Base-by-base conservation (phyloP, 352 stramenopile genomes). In the Aphanomyces invadans region DNA sequence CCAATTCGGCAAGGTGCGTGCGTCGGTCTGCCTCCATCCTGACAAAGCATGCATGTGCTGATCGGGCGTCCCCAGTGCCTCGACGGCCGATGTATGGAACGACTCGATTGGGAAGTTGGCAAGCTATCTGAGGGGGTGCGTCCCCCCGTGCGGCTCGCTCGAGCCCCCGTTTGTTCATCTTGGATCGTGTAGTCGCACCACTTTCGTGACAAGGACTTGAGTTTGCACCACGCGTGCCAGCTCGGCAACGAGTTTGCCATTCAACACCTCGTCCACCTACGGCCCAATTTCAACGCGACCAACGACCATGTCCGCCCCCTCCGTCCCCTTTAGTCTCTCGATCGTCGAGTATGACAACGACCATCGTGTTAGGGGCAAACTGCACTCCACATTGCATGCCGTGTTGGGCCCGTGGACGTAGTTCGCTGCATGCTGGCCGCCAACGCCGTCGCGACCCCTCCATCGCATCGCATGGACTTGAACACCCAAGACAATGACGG, bases 1-100 rank as follows among this genome's bases (percentile, higher is more conserved):
- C 57, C 51, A 65, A 65, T 65, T 51, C 42, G 57, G 57, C 57
- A 65, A 65, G 36, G 57, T 65, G 52, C 52, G 28, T 60, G 11
- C 28, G 28, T 25, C 3, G 2, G 10, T 19, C 7, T 32, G 15
- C 29, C n/a, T 51, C 3, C 28, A 25, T 55, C 11, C 26, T 32
- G 4, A 17, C 17, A 42, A 42, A 42, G 36, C 36, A 15, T 42
- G 7, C 36, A 42, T 42, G 4, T 25, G 3, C 15, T 11, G 25
- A 17, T 19, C 7, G 4, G n/a, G n/a, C n/a, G n/a, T 9, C 15
- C 9, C 23, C 21, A 65, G 57, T 65, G 57, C 29, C 57, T 65
- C 45, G 57, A 65, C 46, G 57, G 57, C 28, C 57, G 31, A 32
- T 65, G 57, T 36, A 65, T 65, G 57, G 33, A 52, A 26, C 57